Evolutionary conservation across 768 basidiomycete species (phyloP).

Genomic region (Cantharellus cinnabarinus): DNA sequence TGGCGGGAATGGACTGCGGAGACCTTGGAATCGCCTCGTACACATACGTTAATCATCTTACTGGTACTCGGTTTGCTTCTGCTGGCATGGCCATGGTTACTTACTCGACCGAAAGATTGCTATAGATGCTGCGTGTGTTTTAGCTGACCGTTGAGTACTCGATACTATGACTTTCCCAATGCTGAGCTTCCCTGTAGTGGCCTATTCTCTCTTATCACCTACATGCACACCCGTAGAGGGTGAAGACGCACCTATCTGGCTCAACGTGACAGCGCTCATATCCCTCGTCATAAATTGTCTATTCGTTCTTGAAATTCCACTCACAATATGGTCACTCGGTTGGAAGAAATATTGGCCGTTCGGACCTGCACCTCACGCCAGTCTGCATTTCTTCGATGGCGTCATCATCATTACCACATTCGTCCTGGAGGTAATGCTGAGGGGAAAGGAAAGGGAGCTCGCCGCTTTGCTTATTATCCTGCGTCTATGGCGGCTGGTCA

Average conservation of each 20-base stretch:
- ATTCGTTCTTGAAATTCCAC: slow-evolving; percentile 61
- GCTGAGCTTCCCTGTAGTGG: too few relatives aligned
- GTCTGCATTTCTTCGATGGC: slow-evolving; percentile 57
- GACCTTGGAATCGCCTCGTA: too few relatives aligned
- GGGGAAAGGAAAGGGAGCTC: slow-evolving; percentile 49
- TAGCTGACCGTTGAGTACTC: too few relatives aligned
- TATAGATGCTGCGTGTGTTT: too few relatives aligned
- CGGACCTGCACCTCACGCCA: slow-evolving; percentile 30
- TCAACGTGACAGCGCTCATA: slow-evolving; percentile 36
- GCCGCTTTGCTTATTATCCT: slow-evolving; percentile 49
- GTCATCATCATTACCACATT: slow-evolving; percentile 53
- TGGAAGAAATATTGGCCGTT: slow-evolving; percentile 40
- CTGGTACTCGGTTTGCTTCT: too few relatives aligned
- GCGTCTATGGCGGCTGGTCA: slow-evolving; percentile 65
- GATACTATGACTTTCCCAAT: too few relatives aligned
- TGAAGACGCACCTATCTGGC: slow-evolving; percentile 24
- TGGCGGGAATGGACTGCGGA: too few relatives aligned
- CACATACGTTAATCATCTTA: too few relatives aligned
- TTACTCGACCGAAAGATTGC: too few relatives aligned
- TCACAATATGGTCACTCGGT: slow-evolving; percentile 48
- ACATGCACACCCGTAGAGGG: too few relatives aligned
- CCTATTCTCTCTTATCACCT: too few relatives aligned
- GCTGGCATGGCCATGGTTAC: too few relatives aligned
- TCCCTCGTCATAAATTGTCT: slow-evolving; percentile 49
- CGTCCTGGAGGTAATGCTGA: slow-evolving; percentile 45